Percentiles rank a stretch among this genome's conserved stretches.
phyloP scores from a whole-genome alignment of 2,329 filamentous ascomycete genomes.

The Pseudopithomyces chartarum region DNA sequence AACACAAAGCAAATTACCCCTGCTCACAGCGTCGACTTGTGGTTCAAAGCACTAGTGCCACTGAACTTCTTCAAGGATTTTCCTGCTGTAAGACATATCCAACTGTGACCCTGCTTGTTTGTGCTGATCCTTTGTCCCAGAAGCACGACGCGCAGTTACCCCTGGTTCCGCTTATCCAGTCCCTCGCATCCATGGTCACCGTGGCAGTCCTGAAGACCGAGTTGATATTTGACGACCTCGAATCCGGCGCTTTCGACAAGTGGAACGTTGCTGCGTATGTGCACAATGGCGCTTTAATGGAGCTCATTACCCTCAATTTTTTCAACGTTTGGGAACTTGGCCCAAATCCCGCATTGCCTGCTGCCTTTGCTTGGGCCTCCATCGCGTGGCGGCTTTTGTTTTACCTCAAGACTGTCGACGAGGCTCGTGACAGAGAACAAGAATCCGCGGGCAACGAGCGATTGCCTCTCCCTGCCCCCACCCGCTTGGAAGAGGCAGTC shows the following conservation, averaged over 20 bases:
- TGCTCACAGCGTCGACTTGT: slow-evolving; percentile 37
- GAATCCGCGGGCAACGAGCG: slow-evolving; percentile 23
- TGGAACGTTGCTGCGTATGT: slow-evolving; percentile 64
- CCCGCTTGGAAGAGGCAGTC: slow-evolving; percentile 34
- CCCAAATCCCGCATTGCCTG: slow-evolving; percentile 69
- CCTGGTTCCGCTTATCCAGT: slow-evolving; percentile 68
- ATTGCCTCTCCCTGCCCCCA: slow-evolving; percentile 18
- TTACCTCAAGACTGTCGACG: slow-evolving; percentile 27
- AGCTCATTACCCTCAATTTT: slow-evolving; percentile 74
- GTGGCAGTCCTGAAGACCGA: slow-evolving; percentile 74
- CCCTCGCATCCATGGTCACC: slow-evolving; percentile 72
- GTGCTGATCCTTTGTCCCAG: background rate
- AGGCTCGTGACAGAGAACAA: slow-evolving; percentile 33
- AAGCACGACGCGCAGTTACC: slow-evolving; percentile 40
- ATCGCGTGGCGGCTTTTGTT: slow-evolving; percentile 51
- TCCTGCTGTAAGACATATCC: slow-evolving; percentile 37
- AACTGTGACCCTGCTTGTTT: no score
- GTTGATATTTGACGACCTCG: slow-evolving; percentile 58
- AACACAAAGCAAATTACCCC: slow-evolving; percentile 40
- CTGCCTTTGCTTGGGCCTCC: slow-evolving; percentile 81
- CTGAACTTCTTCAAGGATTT: slow-evolving; percentile 69
- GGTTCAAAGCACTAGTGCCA: slow-evolving; percentile 35
- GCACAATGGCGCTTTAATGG: slow-evolving; percentile 70
- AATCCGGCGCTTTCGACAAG: slow-evolving; percentile 27
- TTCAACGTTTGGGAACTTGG: slow-evolving; percentile 59